Conservation (phyloP, 2,329 filamentous ascomycete species). For the Aspergillus proliferans region DNA sequence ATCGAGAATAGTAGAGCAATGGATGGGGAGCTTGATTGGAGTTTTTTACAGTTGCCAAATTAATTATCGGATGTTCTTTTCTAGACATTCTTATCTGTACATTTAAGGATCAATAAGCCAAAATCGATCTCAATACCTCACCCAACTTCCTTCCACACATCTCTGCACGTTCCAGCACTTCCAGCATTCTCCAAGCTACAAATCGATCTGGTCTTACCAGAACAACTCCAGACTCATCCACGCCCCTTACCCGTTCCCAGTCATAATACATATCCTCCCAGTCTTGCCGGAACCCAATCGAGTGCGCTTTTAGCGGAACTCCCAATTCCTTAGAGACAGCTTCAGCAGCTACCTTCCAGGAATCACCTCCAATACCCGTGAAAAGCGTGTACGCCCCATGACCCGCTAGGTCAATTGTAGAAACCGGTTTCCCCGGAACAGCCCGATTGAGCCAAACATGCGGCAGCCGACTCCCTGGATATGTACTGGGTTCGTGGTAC, state of each 20-base stretch:
- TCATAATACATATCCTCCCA: conserved; percentile 59
- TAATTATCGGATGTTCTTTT: background rate
- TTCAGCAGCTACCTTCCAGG: conserved; percentile 48
- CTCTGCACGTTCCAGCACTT: conserved; percentile 11
- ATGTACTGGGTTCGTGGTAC: conserved; percentile 46
- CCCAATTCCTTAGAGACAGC: conserved; percentile 34
- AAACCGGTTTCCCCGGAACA: conserved; percentile 42
- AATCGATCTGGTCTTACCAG: conserved; percentile 56
- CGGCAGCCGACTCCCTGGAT: conserved; percentile 54
- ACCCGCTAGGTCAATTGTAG: conserved; percentile 56
- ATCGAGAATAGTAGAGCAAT: background rate
- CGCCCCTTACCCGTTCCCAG: conserved; percentile 49
- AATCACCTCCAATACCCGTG: conserved; percentile 51
- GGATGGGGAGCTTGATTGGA: background rate
- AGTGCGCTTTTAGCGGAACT: conserved; percentile 45
- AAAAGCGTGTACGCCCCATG: conserved; percentile 48
- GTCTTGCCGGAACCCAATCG: conserved; percentile 54
- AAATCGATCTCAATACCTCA: conserved; percentile 16
- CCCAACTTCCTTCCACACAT: conserved; percentile 15
- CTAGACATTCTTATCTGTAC: background rate
- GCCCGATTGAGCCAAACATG: conserved; percentile 57
- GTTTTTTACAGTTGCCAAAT: background rate
- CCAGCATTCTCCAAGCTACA: conserved; percentile 47
- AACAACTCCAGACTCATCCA: conserved; percentile 54
- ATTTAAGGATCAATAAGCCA: conserved; percentile 1